Percentiles rank a stretch among this genome's conserved stretches.
Evolutionary conservation across 2,329 filamentous ascomycete genomes (phyloP).

Genomic region (Biscogniauxia sp.): DNA sequence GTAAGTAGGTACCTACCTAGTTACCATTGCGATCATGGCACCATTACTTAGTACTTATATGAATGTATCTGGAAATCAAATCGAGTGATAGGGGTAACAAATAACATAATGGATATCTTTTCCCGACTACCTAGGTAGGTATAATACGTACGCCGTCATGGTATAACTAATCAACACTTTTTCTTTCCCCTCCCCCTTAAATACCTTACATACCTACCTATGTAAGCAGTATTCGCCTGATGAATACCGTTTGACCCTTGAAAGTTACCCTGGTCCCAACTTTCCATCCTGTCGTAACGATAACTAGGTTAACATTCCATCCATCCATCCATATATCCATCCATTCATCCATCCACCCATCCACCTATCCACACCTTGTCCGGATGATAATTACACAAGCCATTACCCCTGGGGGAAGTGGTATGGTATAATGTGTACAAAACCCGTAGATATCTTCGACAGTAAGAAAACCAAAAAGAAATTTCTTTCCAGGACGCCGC

Average conservation of each 20-base stretch:
- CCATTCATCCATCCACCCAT: not conserved
- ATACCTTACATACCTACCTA: not conserved
- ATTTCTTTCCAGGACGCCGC: conserved; percentile 19
- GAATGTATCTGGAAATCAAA: too few relatives aligned
- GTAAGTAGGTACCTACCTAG: too few relatives aligned
- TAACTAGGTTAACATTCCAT: too few relatives aligned
- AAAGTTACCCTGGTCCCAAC: not conserved
- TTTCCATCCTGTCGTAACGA: not conserved
- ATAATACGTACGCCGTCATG: too few relatives aligned
- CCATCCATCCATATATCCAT: too few relatives aligned
- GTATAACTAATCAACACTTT: not conserved
- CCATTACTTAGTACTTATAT: too few relatives aligned
- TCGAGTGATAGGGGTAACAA: too few relatives aligned
- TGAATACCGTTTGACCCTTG: not conserved
- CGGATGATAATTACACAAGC: not conserved
- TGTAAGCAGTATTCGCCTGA: not conserved
- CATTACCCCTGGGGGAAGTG: too few relatives aligned
- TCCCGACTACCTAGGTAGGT: not conserved
- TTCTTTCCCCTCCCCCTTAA: not conserved
- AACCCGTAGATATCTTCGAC: not conserved
- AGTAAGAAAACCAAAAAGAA: conserved; percentile 8
- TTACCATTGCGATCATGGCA: too few relatives aligned
- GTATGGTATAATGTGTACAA: not conserved
- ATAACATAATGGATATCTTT: too few relatives aligned
- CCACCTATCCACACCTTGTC: not conserved